phyloP scores from a whole-genome alignment of 495 filamentous ascomycete species.

The Tuber aestivum region DNA sequence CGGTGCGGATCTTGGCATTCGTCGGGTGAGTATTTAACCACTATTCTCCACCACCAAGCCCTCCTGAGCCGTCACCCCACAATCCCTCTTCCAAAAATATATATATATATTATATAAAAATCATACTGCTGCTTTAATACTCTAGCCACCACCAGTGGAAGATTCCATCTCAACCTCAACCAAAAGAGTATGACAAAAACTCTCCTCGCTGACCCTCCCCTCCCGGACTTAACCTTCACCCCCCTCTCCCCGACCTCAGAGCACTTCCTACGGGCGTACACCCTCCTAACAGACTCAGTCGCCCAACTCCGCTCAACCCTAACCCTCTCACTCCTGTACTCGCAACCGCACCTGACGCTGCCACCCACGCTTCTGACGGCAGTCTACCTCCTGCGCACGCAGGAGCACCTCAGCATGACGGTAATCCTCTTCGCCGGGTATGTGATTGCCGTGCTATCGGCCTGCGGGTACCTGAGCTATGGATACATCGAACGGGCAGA shows the following conservation, averaged over 20 bases:
- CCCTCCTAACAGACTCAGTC: constrained; percentile 55
- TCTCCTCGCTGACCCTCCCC: neutral
- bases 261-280: constrained; percentile 48
- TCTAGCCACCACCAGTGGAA: neutral
- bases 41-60: neutral
- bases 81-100: neutral
- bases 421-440: constrained; percentile 47
- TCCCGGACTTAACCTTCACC: constrained; percentile 25
- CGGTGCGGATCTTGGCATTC: no score
- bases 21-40: no score
- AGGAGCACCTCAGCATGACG: constrained; percentile 43
- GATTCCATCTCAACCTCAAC: neutral
- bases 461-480: constrained; percentile 44
- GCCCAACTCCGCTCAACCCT: constrained; percentile 59
- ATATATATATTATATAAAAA: no score
- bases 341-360: constrained; percentile 48
- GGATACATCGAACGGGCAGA: constrained; percentile 54
- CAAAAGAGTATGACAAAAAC: neutral
- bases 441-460: constrained; percentile 48
- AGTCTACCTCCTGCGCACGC: constrained; percentile 39
- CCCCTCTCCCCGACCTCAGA: constrained; percentile 37
- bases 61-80: neutral
- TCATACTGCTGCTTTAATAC: neutral
- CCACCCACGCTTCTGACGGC: constrained; percentile 44
- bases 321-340: constrained; percentile 50